Base-by-base conservation (phyloP, 768 basidiomycete species). In the Lenzites betulinus region DNA sequence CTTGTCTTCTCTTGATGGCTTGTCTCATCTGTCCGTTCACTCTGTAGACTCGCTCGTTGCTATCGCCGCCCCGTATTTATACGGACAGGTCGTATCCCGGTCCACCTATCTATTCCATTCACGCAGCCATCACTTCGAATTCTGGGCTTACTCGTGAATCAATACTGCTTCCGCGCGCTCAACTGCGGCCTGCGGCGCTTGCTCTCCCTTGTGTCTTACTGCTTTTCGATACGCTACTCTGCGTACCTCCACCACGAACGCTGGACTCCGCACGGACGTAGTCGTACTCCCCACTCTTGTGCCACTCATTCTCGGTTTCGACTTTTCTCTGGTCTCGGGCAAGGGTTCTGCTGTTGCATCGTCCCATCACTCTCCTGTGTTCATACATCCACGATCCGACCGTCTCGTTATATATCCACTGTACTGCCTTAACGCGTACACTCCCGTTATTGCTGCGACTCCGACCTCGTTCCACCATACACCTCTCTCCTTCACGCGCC, bases 41-140 rank as follows among this genome's bases (percentile, higher is more conserved):
- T n/a, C 23, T 52, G 58, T 59, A 52, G 58, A 50, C 48, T 50
- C 23, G 23, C 51, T 51, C 44, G 42, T 18, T 49, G 26, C 25
- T 41, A 28, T 25, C 12, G 30, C 15, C 26, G 28, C 13, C 30
- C 22, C 33, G 55, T 57, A 57, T 57, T 57, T 50, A 57, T 57
- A 38, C 38, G 26, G 38, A 41, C 39, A 25, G 43, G 51, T 13
- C 25, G 13, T 41, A n/a, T 35, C 42, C 30, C 23, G 28, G 30
- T n/a, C n/a, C n/a, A n/a, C 30, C 51, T 42, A 54, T 43, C 28
- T 53, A 53, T 53, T 18, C 16, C 16, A 12, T 7, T 11, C 30
- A 33, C 30, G 11, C 30, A 33, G 4, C 30, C 6, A 33, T 33
- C 11, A 33, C 30, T 11, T 33, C 30, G 30, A 5, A 11, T 33